phyloP scores from a whole-genome alignment of 106 monocot species.

The Dendrobium nobile region DNA sequence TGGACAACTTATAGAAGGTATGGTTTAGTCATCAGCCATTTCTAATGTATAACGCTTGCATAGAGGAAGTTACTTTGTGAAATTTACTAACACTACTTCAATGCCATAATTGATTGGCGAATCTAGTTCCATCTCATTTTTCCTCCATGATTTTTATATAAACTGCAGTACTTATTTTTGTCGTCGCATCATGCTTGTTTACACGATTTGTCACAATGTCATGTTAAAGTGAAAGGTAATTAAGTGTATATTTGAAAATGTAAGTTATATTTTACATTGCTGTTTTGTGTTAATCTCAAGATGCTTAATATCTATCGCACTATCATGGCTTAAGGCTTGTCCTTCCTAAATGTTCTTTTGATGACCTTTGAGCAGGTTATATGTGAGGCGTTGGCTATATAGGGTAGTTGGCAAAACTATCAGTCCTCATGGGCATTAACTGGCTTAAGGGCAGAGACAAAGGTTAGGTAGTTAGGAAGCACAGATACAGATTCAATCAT shows the following conservation, averaged over 20 bases:
- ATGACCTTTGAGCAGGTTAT: background rate
- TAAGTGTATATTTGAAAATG: too few relatives aligned
- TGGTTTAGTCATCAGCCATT: background rate
- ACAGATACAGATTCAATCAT: background rate
- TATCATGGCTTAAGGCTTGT: background rate
- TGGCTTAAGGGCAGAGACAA: background rate
- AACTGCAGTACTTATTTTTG: background rate
- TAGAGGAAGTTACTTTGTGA: background rate
- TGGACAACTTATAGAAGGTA: conserved; percentile 96
- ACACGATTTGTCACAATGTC: too few relatives aligned
- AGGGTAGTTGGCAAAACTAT: background rate
- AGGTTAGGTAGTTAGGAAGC: background rate
- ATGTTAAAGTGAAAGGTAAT: too few relatives aligned
- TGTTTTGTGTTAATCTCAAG: background rate
- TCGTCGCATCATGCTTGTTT: too few relatives aligned
- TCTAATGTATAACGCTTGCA: background rate
- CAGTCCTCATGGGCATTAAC: background rate
- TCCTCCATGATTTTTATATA: background rate
- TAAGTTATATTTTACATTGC: too few relatives aligned
- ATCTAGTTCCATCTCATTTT: background rate
- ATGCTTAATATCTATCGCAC: background rate
- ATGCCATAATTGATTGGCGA: background rate
- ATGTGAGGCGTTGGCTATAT: background rate
- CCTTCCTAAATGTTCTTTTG: background rate
- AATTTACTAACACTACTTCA: background rate